Base-by-base conservation (phyloP, 2,329 filamentous ascomycete species). In the Myriosclerotinia scirpicola region DNA sequence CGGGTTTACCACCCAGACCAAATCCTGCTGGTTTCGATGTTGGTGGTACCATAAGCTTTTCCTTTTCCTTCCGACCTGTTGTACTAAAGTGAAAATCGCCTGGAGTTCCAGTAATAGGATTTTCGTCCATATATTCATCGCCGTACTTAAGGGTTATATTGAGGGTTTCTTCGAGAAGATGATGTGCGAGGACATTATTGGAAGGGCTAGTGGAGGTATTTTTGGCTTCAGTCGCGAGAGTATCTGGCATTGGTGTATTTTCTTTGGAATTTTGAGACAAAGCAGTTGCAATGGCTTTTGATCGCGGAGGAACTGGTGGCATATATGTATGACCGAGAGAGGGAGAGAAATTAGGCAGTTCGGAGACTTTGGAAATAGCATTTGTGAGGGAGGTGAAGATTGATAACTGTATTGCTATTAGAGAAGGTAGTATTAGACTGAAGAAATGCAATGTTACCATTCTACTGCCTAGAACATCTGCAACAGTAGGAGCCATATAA, bases 71-170 rank as follows among this genome's bases (percentile, higher is more conserved):
- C 38, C 85, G 81, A 1, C 87, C 86, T 0, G 85, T 88, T 9
- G 85, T 86, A 11, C 84, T 83, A 14, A 89, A 81, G 71, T 88
- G 85, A 76, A 89, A 90, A 64, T 87, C 85, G 60, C 87, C 87
- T 0, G 87, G 87, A 40, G 83, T 82, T 59, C 87, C 87, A 0
- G 86, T 88, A 71, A 90, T 89, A 53, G 87, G 86, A 70, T 88
- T 89, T 75, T 89, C 85, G 76, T 90, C 85, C 77, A 89, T 84
- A 74, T 87, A 89, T 70, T 89, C 86, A 59, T 85, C 83, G 48
- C 86, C 87, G 71, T 84, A 85, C 69, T 81, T 82, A 76, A 85
- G 79, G 70, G 87, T 84, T 52, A 85, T 80, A 71, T 80, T 77
- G 69, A 87, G 83, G 0, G 86, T 84, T 71, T 88, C 84, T 70